Base-by-base conservation (phyloP, 176 grass and related monocot genomes). In the Calamus simplicifolius region DNA sequence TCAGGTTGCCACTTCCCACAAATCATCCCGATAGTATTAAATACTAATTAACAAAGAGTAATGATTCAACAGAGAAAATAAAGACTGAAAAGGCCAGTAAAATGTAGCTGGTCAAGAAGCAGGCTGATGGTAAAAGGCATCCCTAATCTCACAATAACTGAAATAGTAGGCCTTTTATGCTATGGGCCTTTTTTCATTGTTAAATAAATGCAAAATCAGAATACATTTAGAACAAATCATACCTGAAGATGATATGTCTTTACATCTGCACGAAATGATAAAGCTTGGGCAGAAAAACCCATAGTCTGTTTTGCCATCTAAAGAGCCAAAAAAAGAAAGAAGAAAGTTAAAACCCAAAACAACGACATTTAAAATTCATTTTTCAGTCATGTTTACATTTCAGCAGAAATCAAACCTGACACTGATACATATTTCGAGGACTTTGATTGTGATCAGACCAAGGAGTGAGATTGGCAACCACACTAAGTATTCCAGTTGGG, bases 251-350 rank as follows among this genome's bases (percentile, higher is more conserved):
- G 92, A 58, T 87, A 96, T 71, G 80, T 63, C 74, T 96, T 96
- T 58, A 84, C 57, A 82, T 96, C 86, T 71, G 86, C 81, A 56
- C 92, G 86, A 53, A 82, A 81, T 74, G 77, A 84, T 57, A 96
- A 60, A 35, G 92, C 80, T 79, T 96, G 92, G 56, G 71, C 72
- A 58, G 72, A 96, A 81, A 96, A 96, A 13, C 92, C 92, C 92
- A 96, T 96, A 48, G 92, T 96, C 48, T 96, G 92, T 51, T 96
- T 96, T 53, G 92, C 92, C 92, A 96, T 96, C 92, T 96, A 69
- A 16, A 57, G 30, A 68, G 43, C 55, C 53, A 49, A 61, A 69
- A 35, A 28, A 51, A 62, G 4, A 17, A 87, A 4, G 17, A 18
- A n/a, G 3, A 43, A 17, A 5, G 14, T 18, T 66, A 21, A 7